Percentiles rank a stretch among this genome's conserved stretches.
phyloP scores from a whole-genome alignment of 257 asterid genomes.

The Solanum virginianum region DNA sequence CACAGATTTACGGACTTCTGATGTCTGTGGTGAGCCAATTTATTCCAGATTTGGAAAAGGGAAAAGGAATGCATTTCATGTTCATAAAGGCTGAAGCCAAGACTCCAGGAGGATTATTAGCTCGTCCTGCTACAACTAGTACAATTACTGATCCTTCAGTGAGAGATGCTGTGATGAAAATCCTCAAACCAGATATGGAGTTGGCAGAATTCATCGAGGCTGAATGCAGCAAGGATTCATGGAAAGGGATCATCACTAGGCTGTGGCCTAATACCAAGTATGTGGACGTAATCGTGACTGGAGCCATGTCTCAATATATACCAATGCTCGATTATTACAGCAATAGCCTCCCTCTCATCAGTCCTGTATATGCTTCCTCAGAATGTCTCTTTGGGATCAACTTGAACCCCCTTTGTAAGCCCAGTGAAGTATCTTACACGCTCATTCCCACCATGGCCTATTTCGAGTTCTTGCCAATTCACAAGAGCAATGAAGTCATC shows the following conservation, averaged over 20 bases:
- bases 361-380: background rate
- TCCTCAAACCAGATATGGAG: background rate
- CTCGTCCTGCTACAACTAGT: background rate
- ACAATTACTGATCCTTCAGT: background rate
- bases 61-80: background rate
- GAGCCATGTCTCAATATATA: background rate
- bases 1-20: background rate
- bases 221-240: background rate
- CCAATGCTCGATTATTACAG: background rate
- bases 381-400: background rate
- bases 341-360: background rate
- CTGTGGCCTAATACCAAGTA: background rate
- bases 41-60: background rate
- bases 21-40: background rate
- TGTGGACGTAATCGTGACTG: background rate
- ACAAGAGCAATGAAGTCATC: background rate
- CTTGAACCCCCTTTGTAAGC: background rate
- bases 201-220: background rate
- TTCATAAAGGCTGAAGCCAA: background rate
- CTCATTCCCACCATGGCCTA: background rate
- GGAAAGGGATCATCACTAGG: background rate
- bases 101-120: background rate
- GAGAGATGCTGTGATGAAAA: background rate
- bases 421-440: background rate
- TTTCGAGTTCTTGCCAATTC: background rate